Conservation (phyloP, 2,329 filamentous ascomycete species). For the Cytospora chrysosperma region DNA sequence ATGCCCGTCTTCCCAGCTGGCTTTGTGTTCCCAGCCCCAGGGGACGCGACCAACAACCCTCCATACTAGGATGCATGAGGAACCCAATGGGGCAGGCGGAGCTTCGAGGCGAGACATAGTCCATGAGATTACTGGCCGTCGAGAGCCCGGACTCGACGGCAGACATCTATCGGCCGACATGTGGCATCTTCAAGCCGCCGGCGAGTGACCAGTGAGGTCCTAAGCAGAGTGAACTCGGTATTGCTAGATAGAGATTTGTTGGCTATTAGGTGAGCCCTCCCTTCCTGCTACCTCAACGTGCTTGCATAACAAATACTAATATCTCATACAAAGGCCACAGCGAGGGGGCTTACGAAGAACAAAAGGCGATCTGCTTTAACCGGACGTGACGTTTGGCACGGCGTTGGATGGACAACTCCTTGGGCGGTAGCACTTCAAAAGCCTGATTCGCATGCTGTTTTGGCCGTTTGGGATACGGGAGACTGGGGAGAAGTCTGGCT, state of each 20-base stretch:
- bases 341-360: not conserved
- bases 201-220: not conserved
- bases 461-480: not conserved
- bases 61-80: slow-evolving; percentile 13
- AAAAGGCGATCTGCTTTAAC: not conserved
- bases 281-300: not conserved
- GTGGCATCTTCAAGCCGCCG: not conserved
- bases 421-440: not conserved
- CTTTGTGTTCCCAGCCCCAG: slow-evolving; percentile 37
- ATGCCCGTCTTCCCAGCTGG: slow-evolving; percentile 50
- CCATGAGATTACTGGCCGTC: not conserved
- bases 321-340: not conserved
- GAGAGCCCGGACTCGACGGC: not conserved
- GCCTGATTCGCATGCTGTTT: not conserved
- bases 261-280: not conserved
- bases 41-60: slow-evolving; percentile 22
- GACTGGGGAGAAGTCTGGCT: too few species aligned
- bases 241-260: not conserved
- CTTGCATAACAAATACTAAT: not conserved
- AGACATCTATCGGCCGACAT: not conserved
- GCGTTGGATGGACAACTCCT: not conserved
- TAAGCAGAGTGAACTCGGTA: not conserved
- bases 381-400: not conserved
- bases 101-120: not conserved
- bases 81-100: not conserved